Base-by-base conservation (phyloP, 345 rosid genomes). In the Cardamine resedifolia region DNA sequence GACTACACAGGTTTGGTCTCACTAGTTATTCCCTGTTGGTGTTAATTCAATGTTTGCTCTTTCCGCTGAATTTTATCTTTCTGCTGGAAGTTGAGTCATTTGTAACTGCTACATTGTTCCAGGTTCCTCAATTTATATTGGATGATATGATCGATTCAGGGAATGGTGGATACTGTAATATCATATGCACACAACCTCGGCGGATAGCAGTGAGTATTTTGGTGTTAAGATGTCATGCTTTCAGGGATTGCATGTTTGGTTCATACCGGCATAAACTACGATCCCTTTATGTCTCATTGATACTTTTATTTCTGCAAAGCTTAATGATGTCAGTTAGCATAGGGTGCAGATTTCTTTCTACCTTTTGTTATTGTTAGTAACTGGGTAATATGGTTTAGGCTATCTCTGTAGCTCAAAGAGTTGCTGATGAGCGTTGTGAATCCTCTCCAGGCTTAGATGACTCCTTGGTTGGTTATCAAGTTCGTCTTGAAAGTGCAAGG, bases 401-500 rank as follows among this genome's bases (percentile, higher is more conserved):
- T 83, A 87, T 88, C 81, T 90, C 97, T 71, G 98, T 93, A 64
- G 97, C 98, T 70, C 96, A 89, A 81, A 88, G 97, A 80, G 97
- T 90, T 83, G 88, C 94, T 59, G 91, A 90, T 75, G 97, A 93
- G 84, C 97, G 96, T 24, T 88, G 88, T 78, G 98, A 90, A 84
- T 78, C 86, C 78, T 81, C 87, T 47, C 96, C 97, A 41, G 98
- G 98, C 85, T 81, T 80, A 31, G 73, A 70, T 79, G 88, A 90
- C 75, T 90, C 97, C 67, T 71, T 89, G 84, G 90, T 90, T 82
- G 98, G 97, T 77, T 93, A 90, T 87, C 98, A 93, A 90, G 98
- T 93, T 84, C 97, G 97, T 77, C 90, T 89, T 70, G 92, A 93
- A 71, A 90, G 88, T 74, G 94, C 97, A 74, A 83, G 97, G 98